Conservation (phyloP, 768 basidiomycete species). For the Amanita pseudoporphyria region DNA sequence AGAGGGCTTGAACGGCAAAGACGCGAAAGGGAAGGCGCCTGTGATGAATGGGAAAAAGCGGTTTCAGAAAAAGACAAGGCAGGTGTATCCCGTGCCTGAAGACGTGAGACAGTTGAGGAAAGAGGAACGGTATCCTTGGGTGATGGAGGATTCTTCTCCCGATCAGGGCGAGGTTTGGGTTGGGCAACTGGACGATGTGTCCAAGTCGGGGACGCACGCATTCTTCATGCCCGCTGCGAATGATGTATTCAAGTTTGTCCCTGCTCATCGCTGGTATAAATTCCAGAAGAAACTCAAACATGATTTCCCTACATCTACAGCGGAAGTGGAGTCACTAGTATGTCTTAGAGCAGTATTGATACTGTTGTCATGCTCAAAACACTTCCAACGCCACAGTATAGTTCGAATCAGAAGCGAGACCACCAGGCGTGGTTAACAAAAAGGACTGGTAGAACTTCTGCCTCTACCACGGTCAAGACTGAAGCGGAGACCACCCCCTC, state of each 20-base stretch:
- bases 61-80: constrained; percentile 74
- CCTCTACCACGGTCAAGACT: constrained; percentile 61
- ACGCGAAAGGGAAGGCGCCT: constrained; percentile 35
- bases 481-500: constrained; percentile 44
- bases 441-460: constrained; percentile 51
- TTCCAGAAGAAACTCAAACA: constrained; percentile 82
- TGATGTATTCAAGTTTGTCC: constrained; percentile 81
- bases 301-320: constrained; percentile 54
- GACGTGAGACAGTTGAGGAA: constrained; percentile 66
- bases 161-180: constrained; percentile 64
- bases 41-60: constrained; percentile 49
- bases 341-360: constrained; percentile 14
- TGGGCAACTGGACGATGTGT: constrained; percentile 72
- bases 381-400: constrained; percentile 24
- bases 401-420: constrained; percentile 65
- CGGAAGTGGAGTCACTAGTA: constrained; percentile 61
- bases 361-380: constrained; percentile 13
- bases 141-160: constrained; percentile 69
- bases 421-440: constrained; percentile 64
- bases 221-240: constrained; percentile 80
- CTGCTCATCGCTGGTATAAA: constrained; percentile 86
- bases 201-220: constrained; percentile 61
- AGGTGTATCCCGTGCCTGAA: constrained; percentile 78
- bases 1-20: constrained; percentile 17
- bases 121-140: constrained; percentile 90